A percentile compares a stretch with the other conserved stretches of the same genome.
Evolutionary conservation across 23 red algal species (phyloP).

Genomic region (Cyanidiococcus yangmingshanensis): DNA sequence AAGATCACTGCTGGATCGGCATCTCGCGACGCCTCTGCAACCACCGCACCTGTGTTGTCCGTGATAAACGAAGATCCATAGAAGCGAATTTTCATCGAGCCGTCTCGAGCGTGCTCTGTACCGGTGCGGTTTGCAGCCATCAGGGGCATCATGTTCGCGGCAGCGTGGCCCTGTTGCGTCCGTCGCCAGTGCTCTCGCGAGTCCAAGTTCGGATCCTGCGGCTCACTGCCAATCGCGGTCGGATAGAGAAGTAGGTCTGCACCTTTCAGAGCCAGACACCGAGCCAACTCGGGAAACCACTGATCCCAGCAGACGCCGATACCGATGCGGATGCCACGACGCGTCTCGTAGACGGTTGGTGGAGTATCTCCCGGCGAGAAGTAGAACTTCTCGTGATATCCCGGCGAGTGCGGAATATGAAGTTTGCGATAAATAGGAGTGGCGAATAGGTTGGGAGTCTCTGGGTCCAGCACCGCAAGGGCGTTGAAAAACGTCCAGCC

Average conservation of each 20-base stretch:
- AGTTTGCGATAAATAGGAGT: slow-evolving; percentile 65
- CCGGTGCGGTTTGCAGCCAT: slow-evolving; percentile 77
- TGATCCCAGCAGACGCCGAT: slow-evolving; percentile 92
- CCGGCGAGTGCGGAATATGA: slow-evolving; percentile 81
- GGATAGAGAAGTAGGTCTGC: slow-evolving; percentile 86
- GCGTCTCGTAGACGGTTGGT: slow-evolving; percentile 52
- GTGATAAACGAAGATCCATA: slow-evolving; percentile 84
- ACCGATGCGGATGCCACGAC: slow-evolving; percentile 31
- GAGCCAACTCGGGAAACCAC: slow-evolving; percentile 93
- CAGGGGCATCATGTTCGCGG: slow-evolving; percentile 79
- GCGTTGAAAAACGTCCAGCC: slow-evolving; percentile 82
- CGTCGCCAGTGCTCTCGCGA: slow-evolving; percentile 74
- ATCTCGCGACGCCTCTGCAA: slow-evolving; percentile 44
- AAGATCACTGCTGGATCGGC: slow-evolving; percentile 37
- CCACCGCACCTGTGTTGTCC: slow-evolving; percentile 56
- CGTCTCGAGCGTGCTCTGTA: slow-evolving; percentile 32
- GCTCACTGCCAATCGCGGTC: slow-evolving; percentile 83
- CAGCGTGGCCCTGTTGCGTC: slow-evolving; percentile 77
- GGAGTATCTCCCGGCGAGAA: slow-evolving; percentile 83
- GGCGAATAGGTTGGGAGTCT: slow-evolving; percentile 30
- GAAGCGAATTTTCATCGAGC: slow-evolving; percentile 24
- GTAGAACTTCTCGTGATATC: slow-evolving; percentile 93
- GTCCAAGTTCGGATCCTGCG: slow-evolving; percentile 66
- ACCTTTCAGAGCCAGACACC: slow-evolving; percentile 60
- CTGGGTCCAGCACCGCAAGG: slow-evolving; percentile 60